Conservation (phyloP, 257 asterid genomes). For the Solanum pinnatisectum region DNA sequence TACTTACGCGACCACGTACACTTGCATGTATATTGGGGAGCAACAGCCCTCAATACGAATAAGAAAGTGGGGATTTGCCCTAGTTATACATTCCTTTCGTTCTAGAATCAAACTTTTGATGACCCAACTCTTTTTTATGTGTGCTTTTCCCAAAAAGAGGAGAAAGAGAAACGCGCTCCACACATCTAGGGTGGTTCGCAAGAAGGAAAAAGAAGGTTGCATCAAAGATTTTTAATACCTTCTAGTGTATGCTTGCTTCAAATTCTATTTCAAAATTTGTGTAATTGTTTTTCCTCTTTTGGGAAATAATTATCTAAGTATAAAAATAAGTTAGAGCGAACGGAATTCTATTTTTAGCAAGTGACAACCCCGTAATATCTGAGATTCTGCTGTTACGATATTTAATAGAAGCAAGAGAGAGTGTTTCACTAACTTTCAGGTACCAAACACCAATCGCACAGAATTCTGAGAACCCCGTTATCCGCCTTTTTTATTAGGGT, state of each 20-base stretch:
- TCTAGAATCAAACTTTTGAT: neutral
- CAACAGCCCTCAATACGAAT: neutral
- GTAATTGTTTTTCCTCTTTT: neutral
- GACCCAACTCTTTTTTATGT: neutral
- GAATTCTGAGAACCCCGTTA: conserved; percentile 2
- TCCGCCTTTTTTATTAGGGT: neutral
- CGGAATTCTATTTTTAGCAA: conserved; percentile 11
- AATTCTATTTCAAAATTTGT: neutral
- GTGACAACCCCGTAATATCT: neutral
- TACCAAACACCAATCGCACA: neutral
- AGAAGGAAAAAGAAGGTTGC: neutral
- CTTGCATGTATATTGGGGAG: too few relatives aligned
- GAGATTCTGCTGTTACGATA: neutral
- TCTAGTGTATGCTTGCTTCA: neutral
- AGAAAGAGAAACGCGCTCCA: neutral
- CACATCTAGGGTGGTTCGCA: neutral
- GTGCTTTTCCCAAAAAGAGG: neutral
- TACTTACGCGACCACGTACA: too few relatives aligned
- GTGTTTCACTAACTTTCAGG: conserved; percentile 15
- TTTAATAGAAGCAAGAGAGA: neutral
- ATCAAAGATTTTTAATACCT: neutral
- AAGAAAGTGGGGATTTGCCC: neutral
- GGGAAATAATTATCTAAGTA: neutral
- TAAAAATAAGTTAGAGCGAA: too few relatives aligned
- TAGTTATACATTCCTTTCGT: neutral